Evolutionary conservation across 768 basidiomycete species (phyloP).

Genomic region (Pisolithus tinctorius): DNA sequence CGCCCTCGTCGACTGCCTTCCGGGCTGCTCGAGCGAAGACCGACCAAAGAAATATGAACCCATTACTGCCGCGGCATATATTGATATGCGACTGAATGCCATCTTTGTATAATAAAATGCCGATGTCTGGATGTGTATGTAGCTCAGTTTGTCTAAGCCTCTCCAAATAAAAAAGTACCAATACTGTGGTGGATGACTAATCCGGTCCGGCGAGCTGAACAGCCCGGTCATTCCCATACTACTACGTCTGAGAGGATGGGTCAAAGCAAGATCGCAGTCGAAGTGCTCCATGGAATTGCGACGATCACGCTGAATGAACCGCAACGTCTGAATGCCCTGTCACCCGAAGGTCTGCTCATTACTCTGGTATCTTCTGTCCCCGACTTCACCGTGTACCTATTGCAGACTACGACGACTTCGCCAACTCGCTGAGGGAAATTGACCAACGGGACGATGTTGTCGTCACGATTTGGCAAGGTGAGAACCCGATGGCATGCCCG

Average conservation of each 20-base stretch:
- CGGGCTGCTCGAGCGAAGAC: conserved; percentile 41
- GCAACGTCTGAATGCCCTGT: conserved; percentile 53
- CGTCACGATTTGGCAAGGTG: conserved; percentile 65
- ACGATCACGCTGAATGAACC: conserved; percentile 65
- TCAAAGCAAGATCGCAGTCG: conserved; percentile 36
- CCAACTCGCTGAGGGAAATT: conserved; percentile 49
- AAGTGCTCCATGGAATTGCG: conserved; percentile 52
- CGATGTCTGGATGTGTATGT: not conserved
- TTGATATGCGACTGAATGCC: conserved; percentile 33
- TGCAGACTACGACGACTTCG: conserved; percentile 57
- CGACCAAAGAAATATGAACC: conserved; percentile 46
- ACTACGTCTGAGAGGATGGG: conserved; percentile 21
- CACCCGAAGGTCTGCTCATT: conserved; percentile 36
- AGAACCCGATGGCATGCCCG: not conserved
- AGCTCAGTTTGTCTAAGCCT: not conserved
- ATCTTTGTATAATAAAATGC: conserved; percentile 20
- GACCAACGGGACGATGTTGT: conserved; percentile 55
- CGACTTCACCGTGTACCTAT: not conserved
- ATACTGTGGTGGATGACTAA: not conserved
- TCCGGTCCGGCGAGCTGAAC: not conserved
- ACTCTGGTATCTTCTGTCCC: not conserved
- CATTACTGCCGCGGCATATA: conserved; percentile 33
- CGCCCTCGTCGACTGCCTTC: conserved; percentile 42
- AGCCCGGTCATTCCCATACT: not conserved
- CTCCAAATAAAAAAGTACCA: not conserved